A percentile compares a stretch with the other conserved stretches of the same genome.
Conservation (phyloP, 148 eudicot species). For the Euryodendron excelsum region DNA sequence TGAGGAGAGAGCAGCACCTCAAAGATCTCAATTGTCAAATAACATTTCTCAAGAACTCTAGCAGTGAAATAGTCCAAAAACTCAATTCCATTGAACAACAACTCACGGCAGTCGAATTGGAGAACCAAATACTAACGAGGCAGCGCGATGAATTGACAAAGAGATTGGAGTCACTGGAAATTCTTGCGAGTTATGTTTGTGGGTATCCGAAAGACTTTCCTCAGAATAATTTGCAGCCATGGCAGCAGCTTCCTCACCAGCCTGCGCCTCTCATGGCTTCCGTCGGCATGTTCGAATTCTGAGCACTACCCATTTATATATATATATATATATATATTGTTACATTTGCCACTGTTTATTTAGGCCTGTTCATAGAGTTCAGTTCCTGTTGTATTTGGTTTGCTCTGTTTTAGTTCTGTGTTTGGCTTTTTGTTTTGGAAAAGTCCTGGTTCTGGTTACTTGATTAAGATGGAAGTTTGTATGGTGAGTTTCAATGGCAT, state of each 20-base stretch:
- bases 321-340: too few species aligned
- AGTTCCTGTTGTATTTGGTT: too few species aligned
- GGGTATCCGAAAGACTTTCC: slow-evolving; percentile 6
- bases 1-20: slow-evolving; percentile 56
- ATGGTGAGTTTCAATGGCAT: too few species aligned
- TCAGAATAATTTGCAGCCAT: slow-evolving; percentile 6
- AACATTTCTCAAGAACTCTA: slow-evolving; percentile 25
- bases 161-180: slow-evolving; percentile 45
- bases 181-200: slow-evolving; percentile 20
- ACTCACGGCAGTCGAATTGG: not conserved
- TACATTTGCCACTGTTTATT: too few species aligned
- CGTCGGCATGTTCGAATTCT: slow-evolving; percentile 7
- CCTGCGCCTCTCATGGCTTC: slow-evolving; percentile 16
- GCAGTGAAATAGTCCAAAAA: slow-evolving; percentile 28
- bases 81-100: slow-evolving; percentile 11
- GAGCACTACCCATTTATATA: not conserved
- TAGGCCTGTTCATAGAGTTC: too few species aligned
- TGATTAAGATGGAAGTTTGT: too few species aligned
- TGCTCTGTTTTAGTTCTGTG: too few species aligned
- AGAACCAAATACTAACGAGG: slow-evolving; percentile 19
- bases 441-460: too few species aligned
- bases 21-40: slow-evolving; percentile 46
- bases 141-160: slow-evolving; percentile 41
- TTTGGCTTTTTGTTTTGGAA: too few species aligned
- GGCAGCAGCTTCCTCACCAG: slow-evolving; percentile 17